phyloP scores from a whole-genome alignment of 139 green algal species.

The Coccomyxa sp. region DNA sequence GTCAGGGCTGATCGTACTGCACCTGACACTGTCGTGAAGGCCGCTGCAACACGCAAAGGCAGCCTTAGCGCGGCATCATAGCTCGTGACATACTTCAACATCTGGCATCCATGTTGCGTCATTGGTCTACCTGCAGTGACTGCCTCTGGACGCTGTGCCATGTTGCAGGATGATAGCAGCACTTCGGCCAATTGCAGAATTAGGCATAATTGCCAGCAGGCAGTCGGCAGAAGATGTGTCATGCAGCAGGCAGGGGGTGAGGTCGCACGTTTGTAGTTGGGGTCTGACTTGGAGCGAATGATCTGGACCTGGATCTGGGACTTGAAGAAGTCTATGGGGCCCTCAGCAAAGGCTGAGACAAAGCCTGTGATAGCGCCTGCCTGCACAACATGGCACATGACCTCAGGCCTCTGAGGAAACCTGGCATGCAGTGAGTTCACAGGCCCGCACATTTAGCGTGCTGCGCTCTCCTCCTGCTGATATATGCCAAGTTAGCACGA shows the following conservation, averaged over 20 bases:
- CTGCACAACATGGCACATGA: too few relatives aligned
- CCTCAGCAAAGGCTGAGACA: conserved; percentile 83
- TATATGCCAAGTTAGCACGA: too few relatives aligned
- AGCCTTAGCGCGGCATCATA: neutral
- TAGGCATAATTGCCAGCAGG: neutral
- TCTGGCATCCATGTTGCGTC: neutral
- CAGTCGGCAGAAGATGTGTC: neutral
- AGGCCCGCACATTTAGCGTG: too few relatives aligned
- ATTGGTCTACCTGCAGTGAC: neutral
- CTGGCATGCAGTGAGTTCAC: too few relatives aligned
- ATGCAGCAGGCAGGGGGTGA: neutral
- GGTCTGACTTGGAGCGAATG: conserved; percentile 70
- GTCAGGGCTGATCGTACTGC: conserved; percentile 66
- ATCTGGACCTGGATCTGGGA: conserved; percentile 93
- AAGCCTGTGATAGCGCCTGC: conserved; percentile 79
- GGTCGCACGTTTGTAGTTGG: conserved; percentile 75
- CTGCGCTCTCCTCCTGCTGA: too few relatives aligned
- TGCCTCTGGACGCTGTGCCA: neutral
- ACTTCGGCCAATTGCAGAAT: neutral
- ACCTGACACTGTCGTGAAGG: conserved; percentile 73
- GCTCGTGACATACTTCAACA: neutral
- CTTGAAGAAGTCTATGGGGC: conserved; percentile 97
- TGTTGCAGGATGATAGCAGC: too few relatives aligned
- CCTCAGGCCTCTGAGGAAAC: too few relatives aligned
- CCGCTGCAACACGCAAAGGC: conserved; percentile 42